Base-by-base conservation (phyloP, 2,329 filamentous ascomycete species). In the Didymella pinodella region DNA sequence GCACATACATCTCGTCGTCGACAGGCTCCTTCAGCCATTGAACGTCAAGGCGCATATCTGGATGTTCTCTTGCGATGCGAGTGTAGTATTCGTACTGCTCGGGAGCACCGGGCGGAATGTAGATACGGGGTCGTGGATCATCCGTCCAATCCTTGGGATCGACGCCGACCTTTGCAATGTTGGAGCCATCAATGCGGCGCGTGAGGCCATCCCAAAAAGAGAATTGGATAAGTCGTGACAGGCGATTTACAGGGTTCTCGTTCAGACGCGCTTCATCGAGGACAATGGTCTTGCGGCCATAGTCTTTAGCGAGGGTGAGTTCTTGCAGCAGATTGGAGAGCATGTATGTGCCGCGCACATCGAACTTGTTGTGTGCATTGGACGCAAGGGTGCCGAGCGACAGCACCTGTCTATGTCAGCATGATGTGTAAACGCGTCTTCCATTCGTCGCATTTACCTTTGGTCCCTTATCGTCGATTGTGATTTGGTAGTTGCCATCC, bases 131-230 rank as follows among this genome's bases (percentile, higher is more conserved):
- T 16, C 91, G 87, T 6, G 93, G 93, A 70, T 98, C 90, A 57
- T 85, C 85, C 2, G 93, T 98, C 92, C 93, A 97, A 77, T 98
- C 94, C 78, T 99, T 98, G 41, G 94, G 91, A 73, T 99, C 95
- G 64, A 83, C 86, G 20, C 92, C 95, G 18, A 95, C 94, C 65
- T 92, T 82, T 59, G 93, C 91, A 68, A 99, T 92, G 72, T 88
- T 92, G 44, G 90, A 92, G 10, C 89, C 92, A 78, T 99, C 95
- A 66, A 98, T 96, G 11, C 91, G 87, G 60, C 95, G 86, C 4
- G 94, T 98, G 65, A 99, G 79, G 6, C 91, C 91, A 61, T 92
- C 89, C 95, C 95, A 99, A 78, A 98, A 99, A 54, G 92, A 90
- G 68, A 93, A 89, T 64, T 88, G 88, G 73, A 99, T 96, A 52